A percentile compares a stretch with the other conserved stretches of the same genome.
Evolutionary conservation across 257 asterid genomes (phyloP).

Genomic region (Salvia splendens): DNA sequence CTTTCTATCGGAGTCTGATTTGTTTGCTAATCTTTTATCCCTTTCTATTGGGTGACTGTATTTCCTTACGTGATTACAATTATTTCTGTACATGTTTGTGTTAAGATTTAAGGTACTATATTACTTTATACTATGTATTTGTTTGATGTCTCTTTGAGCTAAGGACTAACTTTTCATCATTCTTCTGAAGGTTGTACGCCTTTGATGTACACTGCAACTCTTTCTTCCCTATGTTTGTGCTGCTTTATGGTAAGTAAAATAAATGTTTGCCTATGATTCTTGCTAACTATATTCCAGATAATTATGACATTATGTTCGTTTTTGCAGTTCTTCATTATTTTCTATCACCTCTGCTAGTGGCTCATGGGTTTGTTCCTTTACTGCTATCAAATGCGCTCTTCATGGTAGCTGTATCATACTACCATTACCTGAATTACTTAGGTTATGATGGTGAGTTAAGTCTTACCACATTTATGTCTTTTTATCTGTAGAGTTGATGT

Average conservation of each 20-base stretch:
- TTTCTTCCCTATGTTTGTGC: conserved; percentile 91
- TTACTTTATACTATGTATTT: neutral
- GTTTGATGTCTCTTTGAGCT: neutral
- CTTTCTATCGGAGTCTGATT: conserved; percentile 21
- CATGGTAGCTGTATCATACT: conserved; percentile 92
- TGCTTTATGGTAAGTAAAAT: conserved; percentile 72
- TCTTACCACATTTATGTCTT: conserved; percentile 17
- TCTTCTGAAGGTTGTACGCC: conserved; percentile 86
- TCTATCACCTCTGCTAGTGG: conserved; percentile 85
- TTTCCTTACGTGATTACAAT: conserved; percentile 10
- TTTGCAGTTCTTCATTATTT: conserved; percentile 85
- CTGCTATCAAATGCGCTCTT: conserved; percentile 87
- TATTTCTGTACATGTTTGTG: conserved; percentile 1
- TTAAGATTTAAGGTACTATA: conserved; percentile 9
- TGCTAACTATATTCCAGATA: conserved; percentile 18
- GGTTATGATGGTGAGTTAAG: conserved; percentile 87
- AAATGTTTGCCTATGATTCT: conserved; percentile 22
- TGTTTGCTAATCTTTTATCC: conserved; percentile 11
- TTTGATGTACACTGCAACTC: conserved; percentile 99
- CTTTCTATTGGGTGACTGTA: conserved; percentile 14
- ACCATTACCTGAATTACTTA: conserved; percentile 90
- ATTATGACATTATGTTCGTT: conserved; percentile 28
- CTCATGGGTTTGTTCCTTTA: conserved; percentile 89
- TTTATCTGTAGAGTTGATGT: neutral
- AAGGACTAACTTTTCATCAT: conserved; percentile 31